phyloP scores from a whole-genome alignment of 2,329 filamentous ascomycete genomes.

The Trichoderma simmonsii region DNA sequence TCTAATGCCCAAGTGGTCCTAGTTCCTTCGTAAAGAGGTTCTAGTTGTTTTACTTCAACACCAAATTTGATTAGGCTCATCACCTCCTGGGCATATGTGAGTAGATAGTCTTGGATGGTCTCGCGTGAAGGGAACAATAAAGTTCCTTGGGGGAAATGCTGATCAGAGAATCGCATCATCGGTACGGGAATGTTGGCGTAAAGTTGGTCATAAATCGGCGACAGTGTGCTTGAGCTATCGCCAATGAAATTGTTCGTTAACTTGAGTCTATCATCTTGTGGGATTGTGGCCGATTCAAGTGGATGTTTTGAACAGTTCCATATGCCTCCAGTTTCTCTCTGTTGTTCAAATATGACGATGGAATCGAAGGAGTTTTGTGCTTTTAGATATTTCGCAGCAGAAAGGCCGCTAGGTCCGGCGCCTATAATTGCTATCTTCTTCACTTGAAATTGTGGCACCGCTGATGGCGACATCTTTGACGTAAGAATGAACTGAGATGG shows the following conservation, averaged over 20 bases:
- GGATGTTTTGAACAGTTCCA: constrained; percentile 60
- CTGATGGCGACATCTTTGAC: neutral
- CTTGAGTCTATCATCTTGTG: constrained; percentile 46
- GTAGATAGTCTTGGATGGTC: constrained; percentile 69
- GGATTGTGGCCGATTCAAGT: constrained; percentile 49
- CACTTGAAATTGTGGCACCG: constrained; percentile 42
- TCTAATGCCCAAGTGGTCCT: constrained; percentile 61
- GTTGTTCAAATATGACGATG: constrained; percentile 80
- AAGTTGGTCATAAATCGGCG: constrained; percentile 78
- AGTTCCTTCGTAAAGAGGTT: constrained; percentile 28
- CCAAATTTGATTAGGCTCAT: constrained; percentile 65
- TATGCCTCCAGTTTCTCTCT: constrained; percentile 70
- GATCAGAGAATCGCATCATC: constrained; percentile 77
- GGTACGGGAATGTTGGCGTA: constrained; percentile 83
- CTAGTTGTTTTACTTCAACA: constrained; percentile 62
- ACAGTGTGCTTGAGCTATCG: constrained; percentile 64
- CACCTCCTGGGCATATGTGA: constrained; percentile 67
- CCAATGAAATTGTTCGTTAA: constrained; percentile 64
- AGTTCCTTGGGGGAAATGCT: constrained; percentile 58
- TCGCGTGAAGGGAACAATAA: constrained; percentile 73
- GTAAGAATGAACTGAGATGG: neutral
- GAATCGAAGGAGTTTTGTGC: constrained; percentile 65
- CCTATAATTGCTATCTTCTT: constrained; percentile 73
- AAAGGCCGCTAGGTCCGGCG: constrained; percentile 75
- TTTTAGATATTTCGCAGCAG: constrained; percentile 76